Conservation (phyloP, 805 yeast genomes). For the Cyberlindnera americana region DNA sequence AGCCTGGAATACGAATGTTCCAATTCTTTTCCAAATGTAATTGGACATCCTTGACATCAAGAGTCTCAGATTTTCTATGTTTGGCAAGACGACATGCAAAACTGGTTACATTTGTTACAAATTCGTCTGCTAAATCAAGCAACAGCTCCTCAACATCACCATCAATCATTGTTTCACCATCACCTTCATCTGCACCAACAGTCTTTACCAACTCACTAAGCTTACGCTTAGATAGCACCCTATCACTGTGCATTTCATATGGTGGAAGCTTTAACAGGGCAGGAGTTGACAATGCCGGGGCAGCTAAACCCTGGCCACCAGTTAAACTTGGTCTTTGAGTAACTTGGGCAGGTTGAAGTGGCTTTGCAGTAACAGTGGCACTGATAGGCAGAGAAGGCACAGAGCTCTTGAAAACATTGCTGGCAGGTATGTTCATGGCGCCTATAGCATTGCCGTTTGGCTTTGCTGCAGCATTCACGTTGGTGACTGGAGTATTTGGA, state of each 20-base stretch:
- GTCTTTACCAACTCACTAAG: conserved; percentile 81
- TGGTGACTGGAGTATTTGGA: conserved; percentile 39
- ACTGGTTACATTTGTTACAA: conserved; percentile 82
- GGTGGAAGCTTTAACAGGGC: conserved; percentile 71
- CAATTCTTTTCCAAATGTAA: conserved; percentile 88
- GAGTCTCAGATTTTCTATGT: conserved; percentile 81
- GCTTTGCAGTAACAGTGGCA: conserved; percentile 58
- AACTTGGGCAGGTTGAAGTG: conserved; percentile 61
- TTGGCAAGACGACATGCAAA: conserved; percentile 95
- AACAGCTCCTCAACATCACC: conserved; percentile 94
- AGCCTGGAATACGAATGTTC: conserved; percentile 95
- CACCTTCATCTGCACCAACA: conserved; percentile 84
- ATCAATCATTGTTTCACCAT: conserved; percentile 84
- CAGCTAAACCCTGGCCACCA: conserved; percentile 75
- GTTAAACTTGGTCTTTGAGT: conserved; percentile 78
- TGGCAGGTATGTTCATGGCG: conserved; percentile 26
- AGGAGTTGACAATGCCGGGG: conserved; percentile 73
- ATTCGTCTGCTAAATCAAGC: conserved; percentile 92
- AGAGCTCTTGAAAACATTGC: conserved; percentile 36
- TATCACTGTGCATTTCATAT: conserved; percentile 74
- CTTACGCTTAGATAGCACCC: conserved; percentile 87
- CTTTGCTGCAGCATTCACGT: conserved; percentile 47
- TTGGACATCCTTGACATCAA: conserved; percentile 89
- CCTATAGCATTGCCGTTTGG: conserved; percentile 30
- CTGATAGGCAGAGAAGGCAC: conserved; percentile 72